Conservation (phyloP, 345 rosid species). For the Camelina sativa region DNA sequence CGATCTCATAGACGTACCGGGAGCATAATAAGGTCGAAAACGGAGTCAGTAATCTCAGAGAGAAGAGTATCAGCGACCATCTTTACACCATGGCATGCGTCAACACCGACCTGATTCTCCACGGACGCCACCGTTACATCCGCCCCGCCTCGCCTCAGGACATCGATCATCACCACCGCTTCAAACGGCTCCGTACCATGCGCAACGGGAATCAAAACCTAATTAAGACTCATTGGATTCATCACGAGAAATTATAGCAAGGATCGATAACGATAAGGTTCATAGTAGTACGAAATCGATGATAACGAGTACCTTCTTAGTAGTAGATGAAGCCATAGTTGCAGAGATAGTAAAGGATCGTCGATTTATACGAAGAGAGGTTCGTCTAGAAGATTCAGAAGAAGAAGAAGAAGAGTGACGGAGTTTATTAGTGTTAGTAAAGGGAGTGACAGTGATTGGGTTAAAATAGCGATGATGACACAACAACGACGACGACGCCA, state of each 20-base stretch:
- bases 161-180: constrained; percentile 85
- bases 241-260: constrained; percentile 11
- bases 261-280: constrained; percentile 19
- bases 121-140: constrained; percentile 87
- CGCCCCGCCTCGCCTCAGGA: constrained; percentile 81
- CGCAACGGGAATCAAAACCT: constrained; percentile 96
- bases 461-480: constrained; percentile 37
- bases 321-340: constrained; percentile 60
- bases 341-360: constrained; percentile 49
- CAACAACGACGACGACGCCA: constrained; percentile 44
- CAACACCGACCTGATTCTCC: constrained; percentile 68
- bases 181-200: constrained; percentile 95
- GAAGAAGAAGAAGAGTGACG: not conserved
- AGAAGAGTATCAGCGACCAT: constrained; percentile 75
- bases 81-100: constrained; percentile 76
- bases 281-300: not conserved
- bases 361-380: constrained; percentile 34
- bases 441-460: constrained; percentile 24
- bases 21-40: constrained; percentile 76
- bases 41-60: constrained; percentile 53
- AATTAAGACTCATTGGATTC: not conserved
- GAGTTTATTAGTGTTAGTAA: constrained; percentile 5
- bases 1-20: constrained; percentile 57
- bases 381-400: constrained; percentile 28
- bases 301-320: constrained; percentile 52